Evolutionary conservation across 2,329 filamentous ascomycete species (phyloP), one percentile per base, ranked within the genome.

Genomic region (Herpotrichia juniperi): DNA sequence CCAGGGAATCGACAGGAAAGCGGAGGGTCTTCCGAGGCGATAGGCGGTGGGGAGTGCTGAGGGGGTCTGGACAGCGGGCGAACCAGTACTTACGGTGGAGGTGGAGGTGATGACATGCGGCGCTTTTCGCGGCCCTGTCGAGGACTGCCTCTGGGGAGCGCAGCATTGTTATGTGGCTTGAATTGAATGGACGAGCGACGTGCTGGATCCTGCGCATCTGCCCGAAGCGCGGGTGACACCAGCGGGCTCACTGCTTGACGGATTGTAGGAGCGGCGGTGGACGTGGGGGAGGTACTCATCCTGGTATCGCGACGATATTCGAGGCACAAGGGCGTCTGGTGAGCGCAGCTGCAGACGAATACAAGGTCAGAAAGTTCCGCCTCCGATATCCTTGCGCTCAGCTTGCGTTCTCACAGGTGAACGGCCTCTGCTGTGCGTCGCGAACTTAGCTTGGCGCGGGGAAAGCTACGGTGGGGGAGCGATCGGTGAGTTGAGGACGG

Each of bases 131-230:
- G 68, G 47, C 60, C 51, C 37, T 22, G 56, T 54, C 67, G 72
- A 5, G 69, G 71, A 43, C 62, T 69, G 12, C 69, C 69, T 58
- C 61, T 63, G 17, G 70, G 69, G 6, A 67, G 56, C 16, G 63
- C 59, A 31, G 63, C 46, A 56, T 68, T 69, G 32, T 65, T 51
- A 42, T 73, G 69, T 25, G 70, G 53, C 39, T 70, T 57, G 51
- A 76, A 75, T 56, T 75, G 73, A 25, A 75, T 72, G 6, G 71
- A 72, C 16, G 71, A 65, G n/a, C 72, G 70, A 25, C 72, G 67
- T 46, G 57, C 56, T 43, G 66, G 6, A 40, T 40, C 70, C 19
- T 69, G 48, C 39, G 57, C n/a, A 30, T 53, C 40, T 57, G 53
- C 43, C 53, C 55, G 58, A 46, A 50, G 43, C 7, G 59, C 57